These are phyloP conservation scores for Ascocoryne sarcoides DNA, from an alignment of 2,329 filamentous ascomycete genomes.

Conservation along the genomic window DNA sequence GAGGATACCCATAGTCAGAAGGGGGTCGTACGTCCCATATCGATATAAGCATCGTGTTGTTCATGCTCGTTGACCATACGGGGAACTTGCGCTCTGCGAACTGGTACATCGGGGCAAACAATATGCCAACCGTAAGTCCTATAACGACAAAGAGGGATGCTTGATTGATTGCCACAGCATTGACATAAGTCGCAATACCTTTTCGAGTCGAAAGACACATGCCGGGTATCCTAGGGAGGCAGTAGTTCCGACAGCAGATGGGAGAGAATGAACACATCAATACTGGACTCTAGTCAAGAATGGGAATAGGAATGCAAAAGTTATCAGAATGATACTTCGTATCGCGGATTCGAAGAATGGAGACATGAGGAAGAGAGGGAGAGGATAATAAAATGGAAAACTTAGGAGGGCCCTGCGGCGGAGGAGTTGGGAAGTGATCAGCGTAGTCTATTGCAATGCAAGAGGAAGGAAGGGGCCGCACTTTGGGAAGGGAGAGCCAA, in stretches of 20 bases:
- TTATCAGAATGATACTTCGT: background rate
- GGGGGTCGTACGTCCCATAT: conserved; percentile 3
- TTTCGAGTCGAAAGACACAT: no score
- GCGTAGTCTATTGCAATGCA: no score
- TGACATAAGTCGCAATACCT: background rate
- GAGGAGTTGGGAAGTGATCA: no score
- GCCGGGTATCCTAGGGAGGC: background rate
- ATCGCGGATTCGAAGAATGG: background rate
- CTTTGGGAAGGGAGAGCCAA: no score
- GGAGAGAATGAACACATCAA: no score
- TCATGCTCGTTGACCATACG: conserved; percentile 1
- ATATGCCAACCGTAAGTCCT: conserved; percentile 7
- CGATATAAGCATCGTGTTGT: background rate
- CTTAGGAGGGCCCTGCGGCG: no score
- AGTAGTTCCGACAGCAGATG: no score
- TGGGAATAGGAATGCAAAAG: background rate
- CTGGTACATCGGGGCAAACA: conserved; percentile 14
- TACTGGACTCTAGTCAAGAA: no score
- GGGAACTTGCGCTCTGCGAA: conserved; percentile 11
- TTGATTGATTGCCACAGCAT: background rate
- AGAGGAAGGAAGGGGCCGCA: no score
- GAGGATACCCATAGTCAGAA: conserved; percentile 12
- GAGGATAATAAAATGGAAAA: background rate
- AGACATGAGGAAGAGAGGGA: background rate
- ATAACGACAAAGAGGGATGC: conserved; percentile 8